Evolutionary conservation across 257 asterid genomes (phyloP).

Genomic region (Nicotiana paniculata): DNA sequence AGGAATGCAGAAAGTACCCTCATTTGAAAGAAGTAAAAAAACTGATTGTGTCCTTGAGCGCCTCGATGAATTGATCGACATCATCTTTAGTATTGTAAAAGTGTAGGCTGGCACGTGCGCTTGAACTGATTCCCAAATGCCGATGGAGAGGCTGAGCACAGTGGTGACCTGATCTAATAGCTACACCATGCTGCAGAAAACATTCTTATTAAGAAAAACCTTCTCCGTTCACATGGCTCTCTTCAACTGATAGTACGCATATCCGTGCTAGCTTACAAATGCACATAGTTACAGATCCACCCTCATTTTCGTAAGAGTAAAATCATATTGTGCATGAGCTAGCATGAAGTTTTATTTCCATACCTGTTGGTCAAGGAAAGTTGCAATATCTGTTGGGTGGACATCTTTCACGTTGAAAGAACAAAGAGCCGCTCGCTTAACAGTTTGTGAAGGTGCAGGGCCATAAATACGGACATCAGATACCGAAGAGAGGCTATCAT

Average conservation of each 20-base stretch:
- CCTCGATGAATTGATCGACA: constrained; percentile 57
- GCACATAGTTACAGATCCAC: neutral
- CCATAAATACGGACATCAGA: constrained; percentile 70
- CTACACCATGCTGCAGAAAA: constrained; percentile 68
- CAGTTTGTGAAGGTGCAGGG: constrained; percentile 64
- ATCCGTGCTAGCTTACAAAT: neutral
- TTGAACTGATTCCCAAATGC: constrained; percentile 63
- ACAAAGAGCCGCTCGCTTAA: constrained; percentile 74
- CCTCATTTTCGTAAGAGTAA: neutral
- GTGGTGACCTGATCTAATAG: constrained; percentile 91
- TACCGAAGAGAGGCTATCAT: constrained; percentile 44
- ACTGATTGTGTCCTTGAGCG: constrained; percentile 62
- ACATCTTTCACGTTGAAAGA: constrained; percentile 77
- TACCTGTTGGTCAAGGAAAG: constrained; percentile 88
- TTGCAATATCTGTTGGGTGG: constrained; percentile 85
- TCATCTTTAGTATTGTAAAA: constrained; percentile 95
- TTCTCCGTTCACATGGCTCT: neutral
- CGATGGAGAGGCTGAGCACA: constrained; percentile 96
- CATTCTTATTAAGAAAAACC: neutral
- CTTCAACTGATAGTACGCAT: neutral
- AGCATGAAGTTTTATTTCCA: neutral
- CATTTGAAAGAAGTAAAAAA: constrained; percentile 57
- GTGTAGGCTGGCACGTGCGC: constrained; percentile 90
- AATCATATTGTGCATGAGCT: neutral
- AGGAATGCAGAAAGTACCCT: neutral